phyloP scores from a whole-genome alignment of 495 filamentous ascomycete species.

The Cenococcum geophilum region DNA sequence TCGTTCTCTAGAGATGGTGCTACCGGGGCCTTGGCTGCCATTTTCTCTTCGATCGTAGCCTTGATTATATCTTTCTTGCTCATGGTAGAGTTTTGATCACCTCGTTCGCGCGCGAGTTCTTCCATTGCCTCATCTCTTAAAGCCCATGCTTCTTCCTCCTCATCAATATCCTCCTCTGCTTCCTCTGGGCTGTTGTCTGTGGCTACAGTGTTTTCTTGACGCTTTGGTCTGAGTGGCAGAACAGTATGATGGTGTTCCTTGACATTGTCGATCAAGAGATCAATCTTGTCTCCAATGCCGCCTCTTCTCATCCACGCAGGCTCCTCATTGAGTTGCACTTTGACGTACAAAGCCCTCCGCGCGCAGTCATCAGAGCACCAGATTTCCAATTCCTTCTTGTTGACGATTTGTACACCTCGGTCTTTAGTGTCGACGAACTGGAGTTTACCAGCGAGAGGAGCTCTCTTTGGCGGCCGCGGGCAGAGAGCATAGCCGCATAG shows the following conservation, averaged over 20 bases:
- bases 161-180: conserved; percentile 29
- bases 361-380: conserved; percentile 85
- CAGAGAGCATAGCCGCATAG: conserved; percentile 83
- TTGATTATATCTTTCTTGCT: conserved; percentile 22
- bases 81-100: conserved; percentile 36
- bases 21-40: conserved; percentile 4
- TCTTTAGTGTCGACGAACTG: conserved; percentile 47
- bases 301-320: conserved; percentile 64
- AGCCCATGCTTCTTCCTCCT: conserved; percentile 30
- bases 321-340: conserved; percentile 73
- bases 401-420: conserved; percentile 51
- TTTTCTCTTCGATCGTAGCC: conserved; percentile 19
- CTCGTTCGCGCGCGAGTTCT: conserved; percentile 51
- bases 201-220: neutral
- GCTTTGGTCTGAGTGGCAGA: conserved; percentile 20
- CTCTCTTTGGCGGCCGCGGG: conserved; percentile 47
- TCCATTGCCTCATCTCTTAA: conserved; percentile 26
- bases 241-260: conserved; percentile 17
- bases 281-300: conserved; percentile 23
- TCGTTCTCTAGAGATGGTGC: conserved; percentile 9
- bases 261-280: conserved; percentile 32
- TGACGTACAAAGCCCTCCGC: conserved; percentile 70
- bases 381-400: conserved; percentile 64
- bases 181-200: conserved; percentile 12
- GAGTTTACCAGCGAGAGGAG: conserved; percentile 43